Evolutionary conservation across 208 protist species (phyloP).

Genomic region (Wallacemonas collosoma): DNA sequence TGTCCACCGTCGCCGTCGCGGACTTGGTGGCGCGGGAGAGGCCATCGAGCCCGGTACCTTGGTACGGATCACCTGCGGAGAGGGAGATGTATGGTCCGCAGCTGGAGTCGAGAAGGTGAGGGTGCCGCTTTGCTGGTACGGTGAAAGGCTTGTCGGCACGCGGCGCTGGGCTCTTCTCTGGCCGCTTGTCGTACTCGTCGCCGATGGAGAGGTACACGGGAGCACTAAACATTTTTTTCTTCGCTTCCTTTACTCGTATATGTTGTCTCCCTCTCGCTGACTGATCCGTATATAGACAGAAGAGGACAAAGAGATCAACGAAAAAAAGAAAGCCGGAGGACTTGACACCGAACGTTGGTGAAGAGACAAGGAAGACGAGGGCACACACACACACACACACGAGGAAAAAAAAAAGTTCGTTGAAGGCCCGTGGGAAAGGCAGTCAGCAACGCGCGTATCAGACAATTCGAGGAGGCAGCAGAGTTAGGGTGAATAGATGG

Average conservation of each 20-base stretch:
- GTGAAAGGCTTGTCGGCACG: slow-evolving; percentile 50
- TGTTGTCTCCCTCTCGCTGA: no score
- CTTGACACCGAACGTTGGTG: no score
- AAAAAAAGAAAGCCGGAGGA: no score
- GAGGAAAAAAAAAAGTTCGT: not conserved
- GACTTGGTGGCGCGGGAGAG: slow-evolving; percentile 37
- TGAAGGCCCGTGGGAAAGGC: no score
- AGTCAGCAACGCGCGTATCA: no score
- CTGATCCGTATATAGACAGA: no score
- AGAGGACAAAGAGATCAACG: no score
- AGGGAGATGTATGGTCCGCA: slow-evolving; percentile 76
- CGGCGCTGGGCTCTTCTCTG: not conserved
- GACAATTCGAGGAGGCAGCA: no score
- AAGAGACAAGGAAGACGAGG: no score
- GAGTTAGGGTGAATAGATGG: no score
- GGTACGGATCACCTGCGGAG: slow-evolving; percentile 78
- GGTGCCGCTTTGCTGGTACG: slow-evolving; percentile 70
- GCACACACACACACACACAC: slow-evolving; percentile 9
- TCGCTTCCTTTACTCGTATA: no score
- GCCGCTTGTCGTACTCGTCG: slow-evolving; percentile 91
- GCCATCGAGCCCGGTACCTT: slow-evolving; percentile 39
- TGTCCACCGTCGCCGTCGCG: not conserved
- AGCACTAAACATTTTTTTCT: slow-evolving; percentile 64
- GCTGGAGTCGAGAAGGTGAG: slow-evolving; percentile 72
- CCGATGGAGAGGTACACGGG: slow-evolving; percentile 82